Evolutionary conservation across 805 yeast genomes (phyloP), one percentile per base, ranked within the genome.

Genomic region (Yarrowia sp.): DNA sequence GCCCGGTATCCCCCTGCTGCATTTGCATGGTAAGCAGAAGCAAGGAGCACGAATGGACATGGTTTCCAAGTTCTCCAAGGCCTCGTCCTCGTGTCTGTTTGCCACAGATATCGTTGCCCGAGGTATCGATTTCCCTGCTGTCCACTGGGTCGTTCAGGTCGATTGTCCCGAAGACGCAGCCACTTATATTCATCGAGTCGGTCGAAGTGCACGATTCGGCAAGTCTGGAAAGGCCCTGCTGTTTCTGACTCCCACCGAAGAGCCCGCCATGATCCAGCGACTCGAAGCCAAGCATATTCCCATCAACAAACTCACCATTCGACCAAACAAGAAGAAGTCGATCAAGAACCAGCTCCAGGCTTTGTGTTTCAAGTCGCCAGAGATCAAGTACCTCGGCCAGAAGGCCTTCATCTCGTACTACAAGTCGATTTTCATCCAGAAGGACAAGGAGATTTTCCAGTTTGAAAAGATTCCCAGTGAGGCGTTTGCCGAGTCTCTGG

Each of bases 21-120:
- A 91, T 77, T 78, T 92, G 50, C 96, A 91, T 74, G 97, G 97
- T 3, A 86, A 96, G 73, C 95, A 92, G 77, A 92, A 92, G 76
- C 97, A 92, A 76, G 87, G 90, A n/a, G 88, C 97, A 1, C 83
- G 97, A 73, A 82, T 91, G 69, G 98, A 92, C 74, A 89, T 95
- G 8, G 86, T 94, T 0, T 82, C 83, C 68, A 90, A 90, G 77
- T 92, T 91, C 77, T 85, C 92, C 10, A 85, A 88, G 69, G 88
- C 96, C 2, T 90, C 89, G 72, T 86, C 89, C 67, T 90, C 91
- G 15, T 91, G 97, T 79, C 79, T 92, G 59, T 87, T 92, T 75
- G 95, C 97, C 0, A 92, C 97, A 0, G 97, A 92, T 79, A 89
- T 92, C 55, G 97, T 91, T 12, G 97, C 97, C 0, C 82, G 97